These are phyloP conservation scores for Puccinia novopanici DNA, from an alignment of 1,284 basidiomycete genomes.

Conservation along the genomic window DNA sequence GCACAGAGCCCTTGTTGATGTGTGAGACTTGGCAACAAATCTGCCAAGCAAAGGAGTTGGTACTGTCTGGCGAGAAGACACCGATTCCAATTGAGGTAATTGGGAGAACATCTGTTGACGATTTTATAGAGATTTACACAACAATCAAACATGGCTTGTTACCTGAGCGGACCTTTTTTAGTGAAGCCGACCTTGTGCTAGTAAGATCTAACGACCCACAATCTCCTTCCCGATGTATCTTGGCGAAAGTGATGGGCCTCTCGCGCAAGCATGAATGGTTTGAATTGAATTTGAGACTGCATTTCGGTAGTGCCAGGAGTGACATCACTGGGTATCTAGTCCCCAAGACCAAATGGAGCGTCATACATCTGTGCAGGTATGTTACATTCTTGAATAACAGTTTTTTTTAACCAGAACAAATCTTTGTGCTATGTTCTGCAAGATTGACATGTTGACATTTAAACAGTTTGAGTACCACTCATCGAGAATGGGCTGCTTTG, in stretches of 20 bases:
- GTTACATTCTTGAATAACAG: slow-evolving; percentile 53
- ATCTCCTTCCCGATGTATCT: slow-evolving; percentile 53
- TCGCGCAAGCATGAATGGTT: slow-evolving; percentile 63
- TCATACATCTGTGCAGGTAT: slow-evolving; percentile 81
- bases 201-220: slow-evolving; percentile 33
- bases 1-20: slow-evolving; percentile 84
- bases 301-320: slow-evolving; percentile 60
- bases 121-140: slow-evolving; percentile 74
- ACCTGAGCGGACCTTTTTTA: slow-evolving; percentile 48
- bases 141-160: slow-evolving; percentile 60
- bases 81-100: slow-evolving; percentile 66
- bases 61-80: slow-evolving; percentile 61
- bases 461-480: slow-evolving; percentile 78
- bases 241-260: slow-evolving; percentile 80
- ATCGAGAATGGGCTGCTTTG: slow-evolving; percentile 88
- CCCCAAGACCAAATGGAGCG: slow-evolving; percentile 70
- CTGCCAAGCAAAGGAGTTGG: slow-evolving; percentile 70
- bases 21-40: slow-evolving; percentile 93
- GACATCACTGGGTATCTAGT: slow-evolving; percentile 60
- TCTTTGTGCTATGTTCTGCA: not conserved
- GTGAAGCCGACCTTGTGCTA: slow-evolving; percentile 51
- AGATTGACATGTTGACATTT: slow-evolving; percentile 24
- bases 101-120: slow-evolving; percentile 69
- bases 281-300: slow-evolving; percentile 62
- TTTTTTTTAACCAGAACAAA: not conserved